Evolutionary conservation across 208 protist species (phyloP).

Genomic region (Leishmania guyanensis): DNA sequence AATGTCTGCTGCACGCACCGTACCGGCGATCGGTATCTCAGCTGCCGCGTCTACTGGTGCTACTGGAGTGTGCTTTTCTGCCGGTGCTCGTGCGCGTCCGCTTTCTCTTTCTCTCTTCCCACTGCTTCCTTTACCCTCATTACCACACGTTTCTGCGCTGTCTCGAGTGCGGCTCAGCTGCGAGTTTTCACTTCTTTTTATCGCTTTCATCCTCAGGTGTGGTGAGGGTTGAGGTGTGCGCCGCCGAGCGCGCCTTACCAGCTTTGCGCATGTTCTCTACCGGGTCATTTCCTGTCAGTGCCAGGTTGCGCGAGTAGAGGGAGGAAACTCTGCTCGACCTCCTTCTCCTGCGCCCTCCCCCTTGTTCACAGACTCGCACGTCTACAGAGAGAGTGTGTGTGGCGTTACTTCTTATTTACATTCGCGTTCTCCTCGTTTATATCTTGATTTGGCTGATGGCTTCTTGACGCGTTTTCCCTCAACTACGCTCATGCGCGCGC

Average conservation of each 20-base stretch:
- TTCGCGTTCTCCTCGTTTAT: not conserved
- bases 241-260: not conserved
- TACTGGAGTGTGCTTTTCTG: not conserved
- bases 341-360: not conserved
- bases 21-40: not conserved
- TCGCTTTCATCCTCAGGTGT: not conserved
- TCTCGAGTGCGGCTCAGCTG: not conserved
- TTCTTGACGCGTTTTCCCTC: not conserved
- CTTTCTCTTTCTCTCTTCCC: not conserved
- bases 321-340: not conserved
- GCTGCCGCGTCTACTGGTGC: not conserved
- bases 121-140: not conserved
- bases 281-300: not conserved
- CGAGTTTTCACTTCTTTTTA: not conserved
- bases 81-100: not conserved
- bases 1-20: not conserved
- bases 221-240: too few species aligned
- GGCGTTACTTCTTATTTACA: not conserved
- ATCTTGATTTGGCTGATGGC: not conserved
- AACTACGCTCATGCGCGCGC: slow-evolving; percentile 7
- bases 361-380: not conserved
- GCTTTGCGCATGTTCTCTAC: not conserved
- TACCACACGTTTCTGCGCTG: not conserved
- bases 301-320: not conserved
- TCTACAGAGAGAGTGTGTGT: not conserved